Evolutionary conservation across 495 filamentous ascomycete genomes (phyloP), one percentile per base, ranked within the genome.

Genomic region (Aspergillus saccharolyticus): DNA sequence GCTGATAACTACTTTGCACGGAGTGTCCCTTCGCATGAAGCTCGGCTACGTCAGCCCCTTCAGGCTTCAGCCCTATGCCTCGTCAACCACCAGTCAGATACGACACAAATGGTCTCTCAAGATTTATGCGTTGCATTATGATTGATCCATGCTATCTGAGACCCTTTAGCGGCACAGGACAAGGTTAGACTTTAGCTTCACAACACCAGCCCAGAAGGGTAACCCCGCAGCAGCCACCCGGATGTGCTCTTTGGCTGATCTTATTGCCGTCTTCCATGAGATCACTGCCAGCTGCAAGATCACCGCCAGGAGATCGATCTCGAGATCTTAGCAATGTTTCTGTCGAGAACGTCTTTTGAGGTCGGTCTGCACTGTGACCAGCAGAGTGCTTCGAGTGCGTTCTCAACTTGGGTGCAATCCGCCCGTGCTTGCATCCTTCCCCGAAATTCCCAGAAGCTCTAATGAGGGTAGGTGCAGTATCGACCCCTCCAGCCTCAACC

Each of bases 171-270:
- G 47, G 28, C 16, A n/a, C n/a, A 30, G 22, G 22, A 50, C 47
- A 50, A 50, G 22, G 24, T 50, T 50, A 25, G 22, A 28, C 20
- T 50, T 50, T 50, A 50, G 47, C 47, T 28, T 50, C 47, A 50
- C 24, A 28, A 47, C 22, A 30, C 47, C 47, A 50, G 24, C 47
- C 47, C 47, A 30, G 47, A 50, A 50, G 7, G 28, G 47, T 50
- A 50, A 50, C 47, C 47, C 47, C 47, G 46, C 46, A 50, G n/a
- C 46, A 48, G 20, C 45, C 20, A 48, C 47, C 47, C 47, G n/a
- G 47, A 50, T 50, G n/a, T 24, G 17, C 9, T 50, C 44, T 50
- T 50, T 25, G 12, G 47, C 47, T 50, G 18, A 50, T 50, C 47
- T 24, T 21, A 24, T 19, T 25, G 6, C 46, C 22, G 16, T 15